Conservation (phyloP, 2,329 filamentous ascomycete genomes). For the Raffaelea arxii region DNA sequence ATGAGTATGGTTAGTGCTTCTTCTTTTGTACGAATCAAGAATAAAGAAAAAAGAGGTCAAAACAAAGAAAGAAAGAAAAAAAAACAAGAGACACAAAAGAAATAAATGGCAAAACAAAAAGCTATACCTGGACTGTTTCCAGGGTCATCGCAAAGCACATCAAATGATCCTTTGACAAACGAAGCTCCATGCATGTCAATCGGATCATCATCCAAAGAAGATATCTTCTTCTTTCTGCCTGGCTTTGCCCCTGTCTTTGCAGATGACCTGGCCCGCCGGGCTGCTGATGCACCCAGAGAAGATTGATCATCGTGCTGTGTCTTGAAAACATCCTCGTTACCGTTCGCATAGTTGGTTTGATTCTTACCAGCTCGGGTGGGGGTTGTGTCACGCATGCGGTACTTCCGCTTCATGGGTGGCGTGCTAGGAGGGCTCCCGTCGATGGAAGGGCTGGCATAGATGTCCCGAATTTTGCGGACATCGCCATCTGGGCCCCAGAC, state of each 20-base stretch:
- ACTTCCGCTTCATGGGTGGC: slow-evolving; percentile 11
- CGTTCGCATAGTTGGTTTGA: too few relatives aligned
- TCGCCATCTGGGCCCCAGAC: slow-evolving; percentile 48
- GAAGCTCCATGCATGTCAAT: too few relatives aligned
- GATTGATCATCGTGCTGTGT: slow-evolving; percentile 3
- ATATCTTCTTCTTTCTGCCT: slow-evolving; percentile 1
- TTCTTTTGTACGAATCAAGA: too few relatives aligned
- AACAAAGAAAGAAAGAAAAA: neutral
- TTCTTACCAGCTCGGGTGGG: too few relatives aligned
- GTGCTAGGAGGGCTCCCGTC: slow-evolving; percentile 38
- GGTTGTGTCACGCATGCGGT: too few relatives aligned
- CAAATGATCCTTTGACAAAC: slow-evolving; percentile 3
- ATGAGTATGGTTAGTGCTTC: neutral
- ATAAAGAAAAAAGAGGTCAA: neutral
- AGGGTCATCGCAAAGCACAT: slow-evolving; percentile 9
- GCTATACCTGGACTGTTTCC: slow-evolving; percentile 4
- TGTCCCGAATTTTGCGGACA: slow-evolving; percentile 42
- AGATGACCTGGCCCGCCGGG: too few relatives aligned
- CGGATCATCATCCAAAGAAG: neutral
- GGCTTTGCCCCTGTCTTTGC: neutral
- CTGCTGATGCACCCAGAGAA: too few relatives aligned
- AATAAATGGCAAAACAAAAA: neutral
- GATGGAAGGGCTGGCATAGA: slow-evolving; percentile 50
- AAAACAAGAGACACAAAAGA: neutral
- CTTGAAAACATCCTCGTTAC: neutral